These are phyloP conservation scores for Pogostemon cablin DNA, from an alignment of 257 asterid species.

Conservation along the genomic window DNA sequence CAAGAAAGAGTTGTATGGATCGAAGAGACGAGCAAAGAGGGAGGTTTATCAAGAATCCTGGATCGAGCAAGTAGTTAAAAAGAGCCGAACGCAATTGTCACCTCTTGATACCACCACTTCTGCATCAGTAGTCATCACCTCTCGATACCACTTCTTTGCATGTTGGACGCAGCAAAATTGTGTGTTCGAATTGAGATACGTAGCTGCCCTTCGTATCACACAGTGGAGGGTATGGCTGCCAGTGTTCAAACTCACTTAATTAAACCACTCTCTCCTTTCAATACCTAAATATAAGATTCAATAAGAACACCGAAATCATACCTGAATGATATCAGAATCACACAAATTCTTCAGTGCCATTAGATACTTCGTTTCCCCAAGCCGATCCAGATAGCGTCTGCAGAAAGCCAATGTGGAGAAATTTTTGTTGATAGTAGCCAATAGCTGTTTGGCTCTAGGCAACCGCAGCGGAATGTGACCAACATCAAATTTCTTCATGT, in stretches of 20 bases:
- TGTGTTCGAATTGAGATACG: conserved; percentile 94
- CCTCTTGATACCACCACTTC: too few relatives aligned
- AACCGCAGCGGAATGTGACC: conserved; percentile 91
- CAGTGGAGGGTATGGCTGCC: conserved; percentile 94
- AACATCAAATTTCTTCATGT: conserved; percentile 95
- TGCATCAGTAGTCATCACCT: conserved; percentile 86
- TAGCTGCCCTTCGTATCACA: conserved; percentile 94
- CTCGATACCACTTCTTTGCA: conserved; percentile 98
- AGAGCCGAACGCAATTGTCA: too few relatives aligned
- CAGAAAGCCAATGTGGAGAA: conserved; percentile 96
- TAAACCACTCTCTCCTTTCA: neutral
- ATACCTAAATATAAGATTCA: conserved; percentile 20
- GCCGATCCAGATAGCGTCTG: conserved; percentile 88
- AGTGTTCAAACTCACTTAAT: conserved; percentile 5
- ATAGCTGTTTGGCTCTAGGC: conserved; percentile 88
- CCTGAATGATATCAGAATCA: conserved; percentile 94
- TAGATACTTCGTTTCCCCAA: conserved; percentile 90
- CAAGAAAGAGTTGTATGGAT: too few relatives aligned
- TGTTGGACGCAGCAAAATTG: conserved; percentile 97
- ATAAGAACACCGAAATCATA: conserved; percentile 30
- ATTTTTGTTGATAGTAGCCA: conserved; percentile 88
- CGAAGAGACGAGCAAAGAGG: too few relatives aligned
- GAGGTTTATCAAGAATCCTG: too few relatives aligned
- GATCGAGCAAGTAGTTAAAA: too few relatives aligned
- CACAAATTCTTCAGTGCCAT: conserved; percentile 98